phyloP scores from a whole-genome alignment of 164 flowering plant species.

The Saururus chinensis region DNA sequence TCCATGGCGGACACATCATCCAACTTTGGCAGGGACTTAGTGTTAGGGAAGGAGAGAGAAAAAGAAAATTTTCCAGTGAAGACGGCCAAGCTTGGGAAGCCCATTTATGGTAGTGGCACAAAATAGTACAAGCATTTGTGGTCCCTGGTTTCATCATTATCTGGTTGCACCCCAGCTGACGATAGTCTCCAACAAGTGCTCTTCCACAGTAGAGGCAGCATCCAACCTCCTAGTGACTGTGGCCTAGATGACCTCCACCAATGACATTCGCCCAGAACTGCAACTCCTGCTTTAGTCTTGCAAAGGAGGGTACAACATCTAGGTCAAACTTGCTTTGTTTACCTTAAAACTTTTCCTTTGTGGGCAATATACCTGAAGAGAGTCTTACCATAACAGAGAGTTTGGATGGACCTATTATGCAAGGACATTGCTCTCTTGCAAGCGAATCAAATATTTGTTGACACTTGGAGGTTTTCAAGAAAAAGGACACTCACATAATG shows the following conservation, averaged over 20 bases:
- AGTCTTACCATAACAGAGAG: slow-evolving; percentile 62
- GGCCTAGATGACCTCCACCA: slow-evolving; percentile 88
- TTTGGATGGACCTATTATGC: slow-evolving; percentile 84
- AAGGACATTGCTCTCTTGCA: slow-evolving; percentile 71
- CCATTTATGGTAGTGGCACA: too few species aligned
- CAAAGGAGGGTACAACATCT: slow-evolving; percentile 83
- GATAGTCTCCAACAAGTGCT: neutral
- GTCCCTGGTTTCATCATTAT: too few species aligned
- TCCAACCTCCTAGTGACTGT: slow-evolving; percentile 58
- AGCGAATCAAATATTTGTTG: slow-evolving; percentile 77
- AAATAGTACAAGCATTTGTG: too few species aligned
- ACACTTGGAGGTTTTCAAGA: slow-evolving; percentile 97
- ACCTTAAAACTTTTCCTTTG: slow-evolving; percentile 74
- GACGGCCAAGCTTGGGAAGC: too few species aligned
- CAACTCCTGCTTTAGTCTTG: slow-evolving; percentile 72
- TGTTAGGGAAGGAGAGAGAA: too few species aligned
- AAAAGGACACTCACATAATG: too few species aligned
- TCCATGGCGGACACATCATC: slow-evolving; percentile 2
- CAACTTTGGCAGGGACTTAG: slow-evolving; percentile 26
- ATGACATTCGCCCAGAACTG: slow-evolving; percentile 70
- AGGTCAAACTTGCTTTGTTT: slow-evolving; percentile 83
- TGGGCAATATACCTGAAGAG: slow-evolving; percentile 58
- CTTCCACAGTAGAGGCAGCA: slow-evolving; percentile 2
- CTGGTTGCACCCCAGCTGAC: too few species aligned
- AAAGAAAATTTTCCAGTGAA: too few species aligned